These are phyloP conservation scores for Albizia julibrissin DNA, from an alignment of 306 rosid genomes.

Conservation along the genomic window DNA sequence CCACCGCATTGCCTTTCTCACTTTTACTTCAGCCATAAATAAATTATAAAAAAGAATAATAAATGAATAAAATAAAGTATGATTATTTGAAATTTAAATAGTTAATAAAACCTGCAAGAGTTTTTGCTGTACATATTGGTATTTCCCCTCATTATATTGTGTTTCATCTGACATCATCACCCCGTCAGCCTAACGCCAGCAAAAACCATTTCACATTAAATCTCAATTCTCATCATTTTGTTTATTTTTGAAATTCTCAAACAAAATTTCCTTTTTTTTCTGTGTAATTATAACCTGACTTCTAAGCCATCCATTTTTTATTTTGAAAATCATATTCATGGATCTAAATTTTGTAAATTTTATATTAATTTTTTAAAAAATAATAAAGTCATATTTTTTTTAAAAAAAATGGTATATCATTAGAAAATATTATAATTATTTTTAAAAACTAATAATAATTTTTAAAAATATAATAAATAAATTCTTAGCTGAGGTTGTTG, in stretches of 20 bases:
- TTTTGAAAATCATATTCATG: neutral
- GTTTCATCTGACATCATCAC: conserved; percentile 47
- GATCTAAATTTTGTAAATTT: neutral
- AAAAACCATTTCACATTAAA: neutral
- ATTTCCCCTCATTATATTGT: neutral
- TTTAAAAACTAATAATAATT: no score
- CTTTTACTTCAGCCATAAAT: conserved; percentile 37
- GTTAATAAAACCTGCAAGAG: neutral
- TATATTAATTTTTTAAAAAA: no score
- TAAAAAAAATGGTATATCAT: no score
- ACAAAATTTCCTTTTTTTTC: neutral
- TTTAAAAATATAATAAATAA: no score
- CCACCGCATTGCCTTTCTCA: conserved; percentile 61
- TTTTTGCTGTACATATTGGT: neutral
- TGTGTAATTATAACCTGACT: neutral
- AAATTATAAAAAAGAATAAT: conserved; percentile 6
- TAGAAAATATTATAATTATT: no score
- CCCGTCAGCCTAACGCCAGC: conserved; percentile 63
- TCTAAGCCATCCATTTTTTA: neutral
- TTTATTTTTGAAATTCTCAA: neutral
- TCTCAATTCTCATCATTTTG: neutral
- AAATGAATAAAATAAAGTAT: neutral
- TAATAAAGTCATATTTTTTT: no score
- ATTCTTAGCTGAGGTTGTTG: no score
- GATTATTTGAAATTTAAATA: neutral